phyloP scores from a whole-genome alignment of 495 filamentous ascomycete species.

The Bombardia bombarda region DNA sequence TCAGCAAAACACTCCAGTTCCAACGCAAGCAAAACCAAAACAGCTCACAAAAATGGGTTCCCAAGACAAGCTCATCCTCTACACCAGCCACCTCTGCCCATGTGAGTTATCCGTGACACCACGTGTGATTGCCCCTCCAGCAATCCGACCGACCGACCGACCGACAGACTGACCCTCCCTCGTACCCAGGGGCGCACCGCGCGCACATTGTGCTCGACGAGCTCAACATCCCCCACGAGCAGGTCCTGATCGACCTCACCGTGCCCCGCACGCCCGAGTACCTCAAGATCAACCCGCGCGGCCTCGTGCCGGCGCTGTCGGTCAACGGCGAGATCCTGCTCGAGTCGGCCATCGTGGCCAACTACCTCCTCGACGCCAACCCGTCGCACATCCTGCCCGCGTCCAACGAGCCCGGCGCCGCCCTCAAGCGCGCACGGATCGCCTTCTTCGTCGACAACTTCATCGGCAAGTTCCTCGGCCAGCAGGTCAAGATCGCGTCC shows the following conservation, averaged over 20 bases:
- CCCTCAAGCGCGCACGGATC: slow-evolving; percentile 55
- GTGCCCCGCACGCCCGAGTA: slow-evolving; percentile 75
- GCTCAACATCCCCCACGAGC: slow-evolving; percentile 64
- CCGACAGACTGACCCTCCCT: no score
- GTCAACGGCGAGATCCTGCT: slow-evolving; percentile 67
- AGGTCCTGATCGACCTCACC: slow-evolving; percentile 70
- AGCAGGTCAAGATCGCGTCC: slow-evolving; percentile 35
- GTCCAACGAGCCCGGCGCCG: slow-evolving; percentile 31
- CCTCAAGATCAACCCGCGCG: slow-evolving; percentile 76
- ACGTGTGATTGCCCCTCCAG: neutral
- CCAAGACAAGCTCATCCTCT: slow-evolving; percentile 43
- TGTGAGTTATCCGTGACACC: slow-evolving; percentile 32
- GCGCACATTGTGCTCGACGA: slow-evolving; percentile 71
- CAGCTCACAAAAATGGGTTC: slow-evolving; percentile 15
- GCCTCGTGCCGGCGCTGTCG: slow-evolving; percentile 66
- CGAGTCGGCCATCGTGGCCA: slow-evolving; percentile 64
- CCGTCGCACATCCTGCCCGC: slow-evolving; percentile 45
- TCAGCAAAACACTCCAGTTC: neutral
- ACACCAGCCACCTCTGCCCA: slow-evolving; percentile 72
- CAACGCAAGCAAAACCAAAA: neutral
- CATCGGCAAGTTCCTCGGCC: slow-evolving; percentile 49
- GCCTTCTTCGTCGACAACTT: slow-evolving; percentile 74
- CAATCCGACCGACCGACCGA: slow-evolving; percentile 12
- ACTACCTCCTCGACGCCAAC: slow-evolving; percentile 57
- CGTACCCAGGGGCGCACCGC: slow-evolving; percentile 76